Evolutionary conservation across 2,329 filamentous ascomycete genomes (phyloP), one percentile per base, ranked within the genome.

Genomic region (Neocucurbitaria cava): DNA sequence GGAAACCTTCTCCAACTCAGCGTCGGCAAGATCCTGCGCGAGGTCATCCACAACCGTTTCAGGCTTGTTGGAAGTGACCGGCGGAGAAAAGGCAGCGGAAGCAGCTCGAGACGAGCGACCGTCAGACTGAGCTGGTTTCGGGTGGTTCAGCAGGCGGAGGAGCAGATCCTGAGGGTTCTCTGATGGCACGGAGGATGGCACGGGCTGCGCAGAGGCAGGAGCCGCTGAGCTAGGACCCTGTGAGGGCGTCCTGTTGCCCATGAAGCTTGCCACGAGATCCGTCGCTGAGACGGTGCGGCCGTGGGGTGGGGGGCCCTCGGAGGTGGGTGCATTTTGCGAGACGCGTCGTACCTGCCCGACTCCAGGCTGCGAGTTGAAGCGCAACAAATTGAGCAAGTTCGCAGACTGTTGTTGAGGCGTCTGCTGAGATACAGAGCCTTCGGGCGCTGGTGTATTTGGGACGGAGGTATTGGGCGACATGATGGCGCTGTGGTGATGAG

Each of bases 121-220:
- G 49, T 72, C 70, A 28, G 64, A 65, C 66, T 66, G 74, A 49
- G 74, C 58, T 3, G 75, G 75, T 62, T 78, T 92, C 47, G 90
- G 87, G 44, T 89, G 88, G 69, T 92, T 95, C 60, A 99, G 84
- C 54, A 98, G 82, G 66, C 91, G 89, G 58, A 98, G 86, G 43
- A 99, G 82, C 70, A 95, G 90, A 60, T 94, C 88, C 75, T 96
- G 90, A 4, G 92, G 91, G 73, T 92, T 89, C 42, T 86, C 83
- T 42, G 73, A 60, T 33, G 74, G 61, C 17, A 64, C 62, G 13
- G 70, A 61, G 33, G 69, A 57, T n/a, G 66, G 54, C 52, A 73
- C 64, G 18, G 68, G 63, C 46, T 66, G 70, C 42, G 65, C 65
- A 28, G 57, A 56, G 23, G 62, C 54, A 28, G 71, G 62, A 26